Conservation (phyloP, 495 filamentous ascomycete species). For the Hypoxylon fragiforme region DNA sequence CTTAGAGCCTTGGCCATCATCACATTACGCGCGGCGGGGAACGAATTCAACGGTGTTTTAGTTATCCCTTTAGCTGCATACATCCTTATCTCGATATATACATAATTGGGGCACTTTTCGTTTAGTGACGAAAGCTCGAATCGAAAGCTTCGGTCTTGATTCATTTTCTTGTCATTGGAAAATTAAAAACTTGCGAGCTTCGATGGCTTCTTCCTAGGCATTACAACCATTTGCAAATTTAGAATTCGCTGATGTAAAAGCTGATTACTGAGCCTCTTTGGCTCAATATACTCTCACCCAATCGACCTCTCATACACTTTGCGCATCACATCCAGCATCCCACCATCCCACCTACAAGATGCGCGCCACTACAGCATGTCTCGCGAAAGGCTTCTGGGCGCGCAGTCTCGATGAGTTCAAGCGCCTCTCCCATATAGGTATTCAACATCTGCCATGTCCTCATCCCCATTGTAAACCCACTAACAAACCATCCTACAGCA, state of each 20-base stretch:
- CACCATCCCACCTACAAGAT: constrained; percentile 39
- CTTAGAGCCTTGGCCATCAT: constrained; percentile 12
- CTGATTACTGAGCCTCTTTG: constrained; percentile 36
- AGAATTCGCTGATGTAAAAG: constrained; percentile 30
- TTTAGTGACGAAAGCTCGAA: constrained; percentile 22
- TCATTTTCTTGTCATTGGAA: background rate
- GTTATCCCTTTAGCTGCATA: background rate
- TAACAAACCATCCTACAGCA: constrained; percentile 36
- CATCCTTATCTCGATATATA: background rate
- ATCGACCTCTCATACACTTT: constrained; percentile 18
- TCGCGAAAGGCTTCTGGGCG: constrained; percentile 48
- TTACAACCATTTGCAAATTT: background rate
- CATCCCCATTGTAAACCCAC: no score
- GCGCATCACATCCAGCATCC: no score
- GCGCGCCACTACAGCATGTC: constrained; percentile 46
- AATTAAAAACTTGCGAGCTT: no score
- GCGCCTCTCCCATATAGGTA: constrained; percentile 50
- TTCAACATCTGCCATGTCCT: no score
- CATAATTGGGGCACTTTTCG: constrained; percentile 1
- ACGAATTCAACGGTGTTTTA: background rate
- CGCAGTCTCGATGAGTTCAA: constrained; percentile 53
- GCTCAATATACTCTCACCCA: constrained; percentile 22
- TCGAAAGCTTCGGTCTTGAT: no score
- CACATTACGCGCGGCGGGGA: constrained; percentile 29
- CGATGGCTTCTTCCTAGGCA: background rate